These are phyloP conservation scores for Volvariella surrecta DNA, from an alignment of 1,284 basidiomycete genomes.

Conservation along the genomic window DNA sequence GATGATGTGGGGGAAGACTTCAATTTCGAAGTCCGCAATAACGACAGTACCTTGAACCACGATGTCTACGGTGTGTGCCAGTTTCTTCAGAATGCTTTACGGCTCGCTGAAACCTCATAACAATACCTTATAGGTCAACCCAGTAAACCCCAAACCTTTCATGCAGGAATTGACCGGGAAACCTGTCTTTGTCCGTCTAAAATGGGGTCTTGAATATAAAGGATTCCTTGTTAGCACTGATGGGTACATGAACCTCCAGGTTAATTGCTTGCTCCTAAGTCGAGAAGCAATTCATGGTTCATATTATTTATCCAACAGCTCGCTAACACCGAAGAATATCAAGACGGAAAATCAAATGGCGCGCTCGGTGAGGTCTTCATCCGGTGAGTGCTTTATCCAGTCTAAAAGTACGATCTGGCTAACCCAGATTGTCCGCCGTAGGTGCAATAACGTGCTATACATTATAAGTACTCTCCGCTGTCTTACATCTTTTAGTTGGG, in stretches of 20 bases:
- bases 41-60: conserved; percentile 15
- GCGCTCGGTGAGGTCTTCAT: conserved; percentile 98
- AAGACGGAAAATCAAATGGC: conserved; percentile 94
- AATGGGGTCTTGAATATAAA: conserved; percentile 99
- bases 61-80: neutral
- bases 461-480: conserved; percentile 70
- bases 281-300: neutral
- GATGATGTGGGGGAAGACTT: neutral
- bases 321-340: conserved; percentile 97
- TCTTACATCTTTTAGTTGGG: conserved; percentile 18
- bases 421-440: conserved; percentile 11
- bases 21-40: conserved; percentile 2
- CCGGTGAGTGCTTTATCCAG: conserved; percentile 47
- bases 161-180: conserved; percentile 98
- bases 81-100: neutral
- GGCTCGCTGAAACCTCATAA: no score
- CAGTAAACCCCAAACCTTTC: conserved; percentile 99
- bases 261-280: conserved; percentile 21
- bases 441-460: conserved; percentile 85
- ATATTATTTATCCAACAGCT: conserved; percentile 42
- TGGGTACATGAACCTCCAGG: conserved; percentile 99
- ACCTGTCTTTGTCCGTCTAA: conserved; percentile 89
- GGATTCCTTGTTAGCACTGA: conserved; percentile 98
- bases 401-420: conserved; percentile 6
- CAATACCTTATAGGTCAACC: conserved; percentile 55